These are phyloP conservation scores for Pseudogymnoascus sp. DNA, from an alignment of 2,329 filamentous ascomycete species.

Conservation along the genomic window DNA sequence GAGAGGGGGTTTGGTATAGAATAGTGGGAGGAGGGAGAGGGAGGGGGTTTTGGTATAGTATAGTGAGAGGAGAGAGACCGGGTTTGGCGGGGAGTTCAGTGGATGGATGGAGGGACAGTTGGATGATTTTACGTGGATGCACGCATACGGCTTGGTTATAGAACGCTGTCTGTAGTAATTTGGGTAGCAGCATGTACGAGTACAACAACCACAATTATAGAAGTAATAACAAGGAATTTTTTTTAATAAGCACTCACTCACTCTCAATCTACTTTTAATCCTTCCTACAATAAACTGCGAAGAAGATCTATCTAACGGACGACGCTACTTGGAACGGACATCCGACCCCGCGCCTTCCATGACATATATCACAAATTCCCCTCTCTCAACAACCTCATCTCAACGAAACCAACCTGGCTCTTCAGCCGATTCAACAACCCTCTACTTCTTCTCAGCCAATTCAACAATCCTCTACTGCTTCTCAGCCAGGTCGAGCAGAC, in stretches of 20 bases:
- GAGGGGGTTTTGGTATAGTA: too few species aligned
- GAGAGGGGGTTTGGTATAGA: too few species aligned
- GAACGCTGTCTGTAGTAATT: not conserved
- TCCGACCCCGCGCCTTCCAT: not conserved
- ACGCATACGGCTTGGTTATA: not conserved
- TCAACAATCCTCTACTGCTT: slow-evolving; percentile 26
- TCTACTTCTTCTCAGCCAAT: slow-evolving; percentile 27
- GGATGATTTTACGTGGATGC: not conserved
- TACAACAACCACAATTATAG: not conserved
- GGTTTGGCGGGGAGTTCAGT: not conserved
- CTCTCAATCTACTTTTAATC: not conserved
- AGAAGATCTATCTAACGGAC: not conserved
- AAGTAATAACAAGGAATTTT: not conserved
- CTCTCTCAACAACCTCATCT: not conserved
- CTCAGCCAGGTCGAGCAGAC: slow-evolving; percentile 63
- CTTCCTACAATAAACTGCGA: not conserved
- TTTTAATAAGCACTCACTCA: not conserved
- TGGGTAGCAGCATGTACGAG: not conserved
- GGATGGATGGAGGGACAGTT: not conserved
- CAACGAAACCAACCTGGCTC: not conserved
- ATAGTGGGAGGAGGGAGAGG: not conserved
- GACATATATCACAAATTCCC: not conserved
- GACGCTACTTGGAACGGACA: not conserved
- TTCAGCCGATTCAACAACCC: not conserved
- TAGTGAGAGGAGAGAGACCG: too few species aligned